Base-by-base conservation (phyloP, 371 early-diverging fungal genomes). In the Amoeboaphelidium occidentale region DNA sequence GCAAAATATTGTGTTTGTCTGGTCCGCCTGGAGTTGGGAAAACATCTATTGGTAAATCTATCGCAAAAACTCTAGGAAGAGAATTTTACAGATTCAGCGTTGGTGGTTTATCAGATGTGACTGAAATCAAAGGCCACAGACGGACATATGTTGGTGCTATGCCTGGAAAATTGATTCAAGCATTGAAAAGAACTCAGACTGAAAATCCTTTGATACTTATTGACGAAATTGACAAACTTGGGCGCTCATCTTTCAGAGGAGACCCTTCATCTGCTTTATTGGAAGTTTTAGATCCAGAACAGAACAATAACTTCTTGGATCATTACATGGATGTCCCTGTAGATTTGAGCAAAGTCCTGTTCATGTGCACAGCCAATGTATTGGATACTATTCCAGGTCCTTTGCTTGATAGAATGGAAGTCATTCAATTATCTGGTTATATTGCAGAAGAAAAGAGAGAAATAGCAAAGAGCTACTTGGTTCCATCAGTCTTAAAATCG, bases 151-250 rank as follows among this genome's bases (percentile, higher is more conserved):
- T 96, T 20, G 97, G 97, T 46, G 93, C 94, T 3, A 93, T 96
- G 97, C 97, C 97, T n/a, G 97, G 97, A 42, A 93, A 93, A 62
- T 85, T 93, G 2, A 78, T 96, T 28, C 94, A 93, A 63, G 94
- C 97, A 1, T 63, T 96, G 44, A 92, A 93, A 62, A 88, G 88
- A 55, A 91, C 91, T 3, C 86, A 93, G 58, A 89, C 91, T 0
- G 90, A 90, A 60, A 93, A 93, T 58, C 94, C 94, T 6, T 63
- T 93, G 39, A 78, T 96, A 49, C 70, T 96, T 65, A 89, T 96
- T 55, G 97, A 96, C 65, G 97, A 96, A 48, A 65, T 96, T 26
- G 97, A 93, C 66, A 96, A 93, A 70, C 70, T 96, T 25, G 91
- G 93, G n/a, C 74, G 84, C 28, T 90, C 91, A 17, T 10, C 10